Base-by-base conservation (phyloP, 73 alveolate species). In the Symbiodinium pilosum region DNA sequence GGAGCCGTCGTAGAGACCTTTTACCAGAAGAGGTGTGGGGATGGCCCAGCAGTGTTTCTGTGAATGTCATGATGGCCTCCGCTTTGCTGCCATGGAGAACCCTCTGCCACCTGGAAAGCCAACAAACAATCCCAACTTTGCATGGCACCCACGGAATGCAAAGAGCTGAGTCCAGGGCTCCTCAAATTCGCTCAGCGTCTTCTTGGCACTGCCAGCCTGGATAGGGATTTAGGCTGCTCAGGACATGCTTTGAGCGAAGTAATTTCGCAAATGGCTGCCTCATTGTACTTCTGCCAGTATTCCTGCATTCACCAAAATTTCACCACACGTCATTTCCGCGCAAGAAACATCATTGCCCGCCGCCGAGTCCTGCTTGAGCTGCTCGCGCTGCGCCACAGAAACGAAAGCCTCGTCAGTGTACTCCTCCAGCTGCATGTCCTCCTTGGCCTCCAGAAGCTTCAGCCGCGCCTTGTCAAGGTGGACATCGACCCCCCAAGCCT, bases 171-270 rank as follows among this genome's bases (percentile, higher is more conserved):
- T 16, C 11, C n/a, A 18, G 30, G 32, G 24, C 95, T 89, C 95
- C 51, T 89, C 95, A 34, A 89, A 89, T 52, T 89, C 95, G 51
- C 95, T 89, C 75, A 89, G 42, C 44, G 95, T 89, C 95, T 89
- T 89, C 95, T 89, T 89, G 87, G 95, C 95, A 28, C 95, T 89
- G 32, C 95, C 95, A 4, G 95, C 95, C 95, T 89, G 30, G 4
- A 1, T 5, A 75, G 47, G 47, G 18, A 38, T 8, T 75, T 20
- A 30, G n/a, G 0, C 0, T 1, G 8, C 30, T 21, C 43, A n/a
- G 11, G 88, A 5, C 38, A n/a, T 7, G 40, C n/a, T 16, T 81
- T 14, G 39, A 36, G 52, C n/a, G 56, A 39, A 73, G 28, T 7
- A 5, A 9, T 36, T 36, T 2, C 16, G 36, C 42, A n/a, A 16